Evolutionary conservation across 83 land plant species (phyloP).

Genomic region (Picea mariana): DNA sequence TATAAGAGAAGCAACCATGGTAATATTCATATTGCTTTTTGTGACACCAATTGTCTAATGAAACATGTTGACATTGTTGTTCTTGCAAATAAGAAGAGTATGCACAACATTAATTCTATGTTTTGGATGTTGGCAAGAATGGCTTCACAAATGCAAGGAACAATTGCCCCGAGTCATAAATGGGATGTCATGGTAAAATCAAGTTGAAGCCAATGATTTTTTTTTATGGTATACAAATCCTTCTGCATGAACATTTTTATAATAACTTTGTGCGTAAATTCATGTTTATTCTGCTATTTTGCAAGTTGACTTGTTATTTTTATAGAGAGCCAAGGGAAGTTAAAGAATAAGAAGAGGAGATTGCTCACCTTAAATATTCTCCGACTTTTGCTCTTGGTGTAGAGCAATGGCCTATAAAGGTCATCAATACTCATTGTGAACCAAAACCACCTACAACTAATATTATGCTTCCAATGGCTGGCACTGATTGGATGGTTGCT

Average conservation of each 20-base stretch:
- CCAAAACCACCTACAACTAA: too few species aligned
- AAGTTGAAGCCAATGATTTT: neutral
- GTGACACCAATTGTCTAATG: neutral
- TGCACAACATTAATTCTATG: conserved; percentile 84
- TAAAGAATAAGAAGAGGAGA: too few species aligned
- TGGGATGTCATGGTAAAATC: conserved; percentile 91
- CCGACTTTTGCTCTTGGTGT: too few species aligned
- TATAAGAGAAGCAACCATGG: conserved; percentile 77
- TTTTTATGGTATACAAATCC: neutral
- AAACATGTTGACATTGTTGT: too few species aligned
- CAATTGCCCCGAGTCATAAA: conserved; percentile 58
- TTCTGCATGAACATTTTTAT: neutral
- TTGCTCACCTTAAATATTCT: too few species aligned
- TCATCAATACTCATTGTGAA: too few species aligned
- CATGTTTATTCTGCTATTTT: neutral
- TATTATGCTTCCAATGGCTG: too few species aligned
- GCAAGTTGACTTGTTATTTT: too few species aligned
- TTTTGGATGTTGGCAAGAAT: conserved; percentile 83
- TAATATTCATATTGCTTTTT: conserved; percentile 85
- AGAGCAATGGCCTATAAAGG: too few species aligned
- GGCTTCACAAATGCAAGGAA: conserved; percentile 87
- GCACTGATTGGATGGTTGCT: too few species aligned
- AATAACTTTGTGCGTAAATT: neutral
- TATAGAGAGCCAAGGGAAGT: too few species aligned
- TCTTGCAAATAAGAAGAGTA: conserved; percentile 93